These are phyloP conservation scores for Amphicarpaea edgeworthii DNA, from an alignment of 306 rosid genomes.

Conservation along the genomic window DNA sequence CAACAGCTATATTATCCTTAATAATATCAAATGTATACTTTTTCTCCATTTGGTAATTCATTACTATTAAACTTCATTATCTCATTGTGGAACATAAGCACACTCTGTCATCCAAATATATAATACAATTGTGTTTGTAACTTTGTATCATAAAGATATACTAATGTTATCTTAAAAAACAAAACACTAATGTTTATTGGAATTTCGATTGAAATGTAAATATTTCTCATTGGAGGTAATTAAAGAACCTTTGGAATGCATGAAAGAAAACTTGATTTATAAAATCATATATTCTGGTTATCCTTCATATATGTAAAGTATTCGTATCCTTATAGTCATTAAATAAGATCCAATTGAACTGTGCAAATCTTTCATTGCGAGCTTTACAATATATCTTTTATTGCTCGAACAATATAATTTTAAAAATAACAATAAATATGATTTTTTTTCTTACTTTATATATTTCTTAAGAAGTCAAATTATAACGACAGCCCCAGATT, in stretches of 20 bases:
- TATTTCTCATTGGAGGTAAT: background rate
- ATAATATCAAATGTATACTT: background rate
- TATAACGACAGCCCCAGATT: background rate
- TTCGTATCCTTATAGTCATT: background rate
- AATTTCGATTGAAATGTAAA: conserved; percentile 1
- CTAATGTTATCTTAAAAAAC: too few species aligned
- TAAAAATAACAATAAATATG: background rate
- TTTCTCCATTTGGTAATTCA: background rate
- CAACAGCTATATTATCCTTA: background rate
- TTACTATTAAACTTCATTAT: background rate
- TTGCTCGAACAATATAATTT: too few species aligned
- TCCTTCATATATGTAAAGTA: background rate
- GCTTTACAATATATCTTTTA: too few species aligned
- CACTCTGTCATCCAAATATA: background rate
- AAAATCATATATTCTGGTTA: background rate
- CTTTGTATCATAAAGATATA: too few species aligned
- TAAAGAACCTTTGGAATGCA: conserved; percentile 33
- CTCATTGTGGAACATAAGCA: background rate
- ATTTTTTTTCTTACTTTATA: background rate
- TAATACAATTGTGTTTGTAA: background rate
- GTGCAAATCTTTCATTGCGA: background rate
- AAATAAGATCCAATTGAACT: background rate
- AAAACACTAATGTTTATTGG: conserved; percentile 1
- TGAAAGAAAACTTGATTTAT: background rate
- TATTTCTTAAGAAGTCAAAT: background rate